Percentiles rank a stretch among this genome's conserved stretches.
Evolutionary conservation across 371 early-diverging fungal species (phyloP).

Genomic region (Mucor racemosus): DNA sequence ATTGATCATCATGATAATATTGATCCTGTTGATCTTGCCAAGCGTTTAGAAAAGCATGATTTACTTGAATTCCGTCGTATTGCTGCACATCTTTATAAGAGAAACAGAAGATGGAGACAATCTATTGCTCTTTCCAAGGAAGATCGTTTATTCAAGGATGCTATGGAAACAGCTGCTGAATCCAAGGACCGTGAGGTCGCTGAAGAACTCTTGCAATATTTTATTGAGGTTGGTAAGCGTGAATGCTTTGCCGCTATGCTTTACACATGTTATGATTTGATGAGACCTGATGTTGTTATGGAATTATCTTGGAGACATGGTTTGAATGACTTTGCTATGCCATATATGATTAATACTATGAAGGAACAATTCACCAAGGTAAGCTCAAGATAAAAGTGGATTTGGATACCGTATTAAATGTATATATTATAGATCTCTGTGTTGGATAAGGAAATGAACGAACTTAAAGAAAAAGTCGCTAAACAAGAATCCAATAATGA

Average conservation of each 20-base stretch:
- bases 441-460: slow-evolving; percentile 55
- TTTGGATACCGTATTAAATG: not conserved
- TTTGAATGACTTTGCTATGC: slow-evolving; percentile 92
- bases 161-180: slow-evolving; percentile 95
- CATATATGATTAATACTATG: slow-evolving; percentile 90
- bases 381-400: not conserved
- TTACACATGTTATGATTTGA: slow-evolving; percentile 91
- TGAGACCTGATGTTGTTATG: slow-evolving; percentile 92
- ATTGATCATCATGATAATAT: slow-evolving; percentile 92
- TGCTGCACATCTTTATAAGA: slow-evolving; percentile 92
- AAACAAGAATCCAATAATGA: slow-evolving; percentile 38
- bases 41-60: slow-evolving; percentile 92
- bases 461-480: slow-evolving; percentile 57
- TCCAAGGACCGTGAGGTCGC: slow-evolving; percentile 86
- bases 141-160: slow-evolving; percentile 95
- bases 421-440: slow-evolving; percentile 35
- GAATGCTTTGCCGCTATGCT: slow-evolving; percentile 94
- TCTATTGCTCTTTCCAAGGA: slow-evolving; percentile 94
- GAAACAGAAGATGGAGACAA: slow-evolving; percentile 94
- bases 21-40: slow-evolving; percentile 89
- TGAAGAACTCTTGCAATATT: slow-evolving; percentile 92
- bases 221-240: slow-evolving; percentile 86
- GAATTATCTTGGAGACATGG: slow-evolving; percentile 93
- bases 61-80: slow-evolving; percentile 96
- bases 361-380: slow-evolving; percentile 82